These are phyloP conservation scores for Escovopsis sp. DNA, from an alignment of 2,329 filamentous ascomycete genomes.

Conservation along the genomic window DNA sequence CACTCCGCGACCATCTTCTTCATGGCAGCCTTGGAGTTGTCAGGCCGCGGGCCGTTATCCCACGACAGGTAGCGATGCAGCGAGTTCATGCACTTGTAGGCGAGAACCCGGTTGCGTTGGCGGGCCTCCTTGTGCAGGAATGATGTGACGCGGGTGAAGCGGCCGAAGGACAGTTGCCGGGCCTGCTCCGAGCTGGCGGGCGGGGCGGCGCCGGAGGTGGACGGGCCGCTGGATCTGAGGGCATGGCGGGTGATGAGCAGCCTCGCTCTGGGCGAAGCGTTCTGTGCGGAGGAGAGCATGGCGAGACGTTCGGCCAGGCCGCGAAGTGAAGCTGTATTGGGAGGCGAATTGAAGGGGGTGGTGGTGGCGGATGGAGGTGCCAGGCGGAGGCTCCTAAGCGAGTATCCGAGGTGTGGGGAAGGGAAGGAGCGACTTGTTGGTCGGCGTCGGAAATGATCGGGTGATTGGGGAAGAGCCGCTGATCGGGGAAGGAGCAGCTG, in stretches of 20 bases:
- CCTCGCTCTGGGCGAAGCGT: conserved; percentile 15
- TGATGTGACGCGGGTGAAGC: conserved; percentile 28
- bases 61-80: conserved; percentile 30
- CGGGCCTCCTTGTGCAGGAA: conserved; percentile 28
- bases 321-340: no score
- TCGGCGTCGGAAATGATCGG: not conserved
- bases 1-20: conserved; percentile 26
- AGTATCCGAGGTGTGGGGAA: not conserved
- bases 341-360: not conserved
- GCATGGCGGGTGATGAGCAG: conserved; percentile 9
- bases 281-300: conserved; percentile 14
- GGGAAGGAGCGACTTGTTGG: not conserved
- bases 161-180: conserved; percentile 34
- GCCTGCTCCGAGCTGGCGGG: conserved; percentile 6
- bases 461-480: not conserved
- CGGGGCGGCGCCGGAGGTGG: conserved; percentile 7
- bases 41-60: conserved; percentile 24
- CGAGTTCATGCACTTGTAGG: conserved; percentile 31
- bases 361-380: not conserved
- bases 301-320: conserved; percentile 3
- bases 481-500: no score
- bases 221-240: conserved; percentile 3
- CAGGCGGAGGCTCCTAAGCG: no score
- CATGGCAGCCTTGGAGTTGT: conserved; percentile 21
- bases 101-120: conserved; percentile 27